Evolutionary conservation across 108 stramenopile genomes (phyloP).

Genomic region (Fragilaria crotonensis): DNA sequence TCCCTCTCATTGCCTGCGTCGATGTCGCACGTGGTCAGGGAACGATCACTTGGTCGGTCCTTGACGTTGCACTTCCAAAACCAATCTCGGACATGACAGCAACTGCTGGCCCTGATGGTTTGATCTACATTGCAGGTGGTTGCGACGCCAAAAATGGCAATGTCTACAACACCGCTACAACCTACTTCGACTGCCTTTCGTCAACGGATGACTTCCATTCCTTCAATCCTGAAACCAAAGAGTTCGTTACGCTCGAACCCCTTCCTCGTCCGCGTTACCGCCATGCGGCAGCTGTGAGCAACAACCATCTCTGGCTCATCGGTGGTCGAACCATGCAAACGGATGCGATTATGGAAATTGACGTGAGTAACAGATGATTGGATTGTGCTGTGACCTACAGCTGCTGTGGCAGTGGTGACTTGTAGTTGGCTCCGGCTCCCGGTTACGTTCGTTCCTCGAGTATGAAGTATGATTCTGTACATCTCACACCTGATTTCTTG

Average conservation of each 20-base stretch:
- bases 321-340: conserved; percentile 1
- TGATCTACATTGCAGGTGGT: conserved; percentile 48
- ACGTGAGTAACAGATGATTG: conserved; percentile 29
- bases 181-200: background rate
- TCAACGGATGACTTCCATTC: background rate
- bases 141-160: conserved; percentile 33
- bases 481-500: background rate
- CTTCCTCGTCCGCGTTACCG: conserved; percentile 9
- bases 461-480: background rate
- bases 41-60: background rate
- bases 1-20: background rate
- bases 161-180: conserved; percentile 1
- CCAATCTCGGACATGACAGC: conserved; percentile 23
- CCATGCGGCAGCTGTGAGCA: conserved; percentile 5
- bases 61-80: conserved; percentile 13
- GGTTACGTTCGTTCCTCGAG: too few species aligned
- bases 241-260: background rate
- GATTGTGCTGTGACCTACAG: too few species aligned
- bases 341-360: conserved; percentile 37
- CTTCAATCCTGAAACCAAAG: conserved; percentile 2
- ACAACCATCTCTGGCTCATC: conserved; percentile 4
- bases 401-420: too few species aligned
- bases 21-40: background rate
- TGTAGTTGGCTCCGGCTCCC: too few species aligned
- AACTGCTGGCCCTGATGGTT: conserved; percentile 1